phyloP scores from a whole-genome alignment of 768 basidiomycete species.

The Gyrodon lividus region DNA sequence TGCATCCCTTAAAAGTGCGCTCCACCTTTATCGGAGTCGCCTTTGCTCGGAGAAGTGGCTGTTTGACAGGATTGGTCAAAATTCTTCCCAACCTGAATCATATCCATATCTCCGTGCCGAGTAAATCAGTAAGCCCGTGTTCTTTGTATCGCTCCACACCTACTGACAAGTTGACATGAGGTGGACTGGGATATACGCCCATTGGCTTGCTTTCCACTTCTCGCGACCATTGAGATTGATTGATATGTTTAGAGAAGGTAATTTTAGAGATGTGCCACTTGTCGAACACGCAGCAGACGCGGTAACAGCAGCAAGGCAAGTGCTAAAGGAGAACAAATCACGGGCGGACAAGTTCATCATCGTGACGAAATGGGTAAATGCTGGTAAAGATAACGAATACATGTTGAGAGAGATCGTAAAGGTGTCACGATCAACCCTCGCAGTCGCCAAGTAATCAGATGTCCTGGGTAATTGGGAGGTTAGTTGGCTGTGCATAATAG shows the following conservation, averaged over 20 bases:
- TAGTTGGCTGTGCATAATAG: conserved; percentile 11
- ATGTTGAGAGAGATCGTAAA: conserved; percentile 4
- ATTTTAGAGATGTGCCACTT: background rate
- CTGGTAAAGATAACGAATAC: background rate
- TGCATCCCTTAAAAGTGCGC: conserved; percentile 1
- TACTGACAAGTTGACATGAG: background rate
- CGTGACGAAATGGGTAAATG: background rate
- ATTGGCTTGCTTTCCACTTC: background rate
- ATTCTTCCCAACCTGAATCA: conserved; percentile 7
- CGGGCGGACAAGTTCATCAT: conserved; percentile 5
- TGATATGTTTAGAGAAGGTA: no score
- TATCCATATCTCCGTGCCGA: background rate
- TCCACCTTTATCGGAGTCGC: conserved; percentile 5
- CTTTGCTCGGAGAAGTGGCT: background rate
- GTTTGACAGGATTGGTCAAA: conserved; percentile 5
- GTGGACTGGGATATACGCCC: background rate
- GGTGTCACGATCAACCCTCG: conserved; percentile 1
- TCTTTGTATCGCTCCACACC: background rate
- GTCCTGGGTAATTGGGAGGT: conserved; percentile 8
- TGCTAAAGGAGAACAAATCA: conserved; percentile 7
- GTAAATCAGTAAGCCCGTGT: background rate
- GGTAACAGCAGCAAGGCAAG: background rate
- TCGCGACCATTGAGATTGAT: conserved; percentile 6
- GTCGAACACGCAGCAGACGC: background rate
- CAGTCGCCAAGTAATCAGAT: background rate